Evolutionary conservation across 495 filamentous ascomycete species (phyloP), one percentile per base, ranked within the genome.

Genomic region (Penicillium manginii): DNA sequence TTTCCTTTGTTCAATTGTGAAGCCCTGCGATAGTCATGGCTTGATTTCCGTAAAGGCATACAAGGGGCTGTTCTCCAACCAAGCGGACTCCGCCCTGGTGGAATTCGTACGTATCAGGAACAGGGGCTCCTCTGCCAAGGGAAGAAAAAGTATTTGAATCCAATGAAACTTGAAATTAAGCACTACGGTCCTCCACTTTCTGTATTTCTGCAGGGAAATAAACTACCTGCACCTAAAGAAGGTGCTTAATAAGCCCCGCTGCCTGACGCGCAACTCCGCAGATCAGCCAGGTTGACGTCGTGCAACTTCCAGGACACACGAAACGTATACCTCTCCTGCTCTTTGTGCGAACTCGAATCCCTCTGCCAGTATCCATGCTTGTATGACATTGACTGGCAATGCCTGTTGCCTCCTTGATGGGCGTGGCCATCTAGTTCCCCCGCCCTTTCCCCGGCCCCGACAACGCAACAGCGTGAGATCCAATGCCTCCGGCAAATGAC

Each of bases 1-100:
- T 69, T 76, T 73, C 64, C 62, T 66, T 58, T 72, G 70, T 73
- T 59, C 26, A 21, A 39, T 18, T 17, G 32, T n/a, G 19, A 15
- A 50, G 45, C 39, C 18, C 11, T 49, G 42, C 22, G 31, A 31
- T 19, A 3, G 23, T 26, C 1, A 29, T 29, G 9, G 26, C 2
- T 8, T 29, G 3, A 8, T 29, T 29, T 1, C 9, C 9, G 26
- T 29, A 29, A 8, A 29, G 26, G n/a, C n/a, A n/a, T n/a, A n/a
- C n/a, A n/a, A n/a, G 6, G 26, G 6, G 26, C 26, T 29, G 26
- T 29, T 29, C 26, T 29, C 26, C 9, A 29, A 29, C 26, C 2
- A 29, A 29, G 26, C 26, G 6, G 26, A 8, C 26, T 29, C 26
- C 26, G 26, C 26, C 6, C 26, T 29, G 26, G 4, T 29, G 26